A percentile compares a stretch with the other conserved stretches of the same genome.
Conservation (phyloP, 1,284 basidiomycete species). For the Neolentinus lepideus region DNA sequence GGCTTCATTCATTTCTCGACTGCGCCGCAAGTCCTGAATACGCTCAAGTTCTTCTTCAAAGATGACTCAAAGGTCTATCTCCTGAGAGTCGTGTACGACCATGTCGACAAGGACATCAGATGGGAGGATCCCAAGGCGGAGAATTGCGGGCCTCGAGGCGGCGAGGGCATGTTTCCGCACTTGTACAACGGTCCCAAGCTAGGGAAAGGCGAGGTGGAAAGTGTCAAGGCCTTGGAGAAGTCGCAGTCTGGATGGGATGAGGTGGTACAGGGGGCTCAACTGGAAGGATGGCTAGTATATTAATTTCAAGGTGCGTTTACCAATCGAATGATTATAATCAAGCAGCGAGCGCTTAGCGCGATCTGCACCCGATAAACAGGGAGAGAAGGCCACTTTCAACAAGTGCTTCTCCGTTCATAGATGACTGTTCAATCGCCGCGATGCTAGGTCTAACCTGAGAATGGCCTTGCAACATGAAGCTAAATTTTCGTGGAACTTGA, state of each 20-base stretch:
- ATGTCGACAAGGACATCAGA: constrained; percentile 29
- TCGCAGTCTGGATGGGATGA: constrained; percentile 27
- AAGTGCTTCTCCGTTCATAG: too few relatives aligned
- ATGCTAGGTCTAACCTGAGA: too few relatives aligned
- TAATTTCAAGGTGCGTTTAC: neutral
- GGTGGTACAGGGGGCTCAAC: constrained; percentile 22
- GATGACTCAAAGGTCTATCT: constrained; percentile 34
- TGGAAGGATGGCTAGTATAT: constrained; percentile 13
- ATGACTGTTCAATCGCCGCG: too few relatives aligned
- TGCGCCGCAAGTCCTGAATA: constrained; percentile 44
- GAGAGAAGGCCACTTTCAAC: too few relatives aligned
- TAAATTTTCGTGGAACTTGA: too few relatives aligned
- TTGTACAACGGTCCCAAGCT: constrained; percentile 39
- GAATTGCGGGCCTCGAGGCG: constrained; percentile 33
- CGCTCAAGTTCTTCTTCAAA: constrained; percentile 48
- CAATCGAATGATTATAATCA: neutral
- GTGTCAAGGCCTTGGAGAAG: constrained; percentile 30
- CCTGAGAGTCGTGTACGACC: constrained; percentile 33
- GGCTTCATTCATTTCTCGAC: constrained; percentile 62
- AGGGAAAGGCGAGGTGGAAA: constrained; percentile 35
- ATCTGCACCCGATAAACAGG: too few relatives aligned
- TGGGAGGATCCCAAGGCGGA: constrained; percentile 42
- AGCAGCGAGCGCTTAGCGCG: too few relatives aligned
- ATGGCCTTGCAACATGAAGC: too few relatives aligned
- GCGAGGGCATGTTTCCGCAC: constrained; percentile 48